These are phyloP conservation scores for Schoenoplectus triqueter DNA, from an alignment of 202 grass and related monocot species.

Conservation along the genomic window DNA sequence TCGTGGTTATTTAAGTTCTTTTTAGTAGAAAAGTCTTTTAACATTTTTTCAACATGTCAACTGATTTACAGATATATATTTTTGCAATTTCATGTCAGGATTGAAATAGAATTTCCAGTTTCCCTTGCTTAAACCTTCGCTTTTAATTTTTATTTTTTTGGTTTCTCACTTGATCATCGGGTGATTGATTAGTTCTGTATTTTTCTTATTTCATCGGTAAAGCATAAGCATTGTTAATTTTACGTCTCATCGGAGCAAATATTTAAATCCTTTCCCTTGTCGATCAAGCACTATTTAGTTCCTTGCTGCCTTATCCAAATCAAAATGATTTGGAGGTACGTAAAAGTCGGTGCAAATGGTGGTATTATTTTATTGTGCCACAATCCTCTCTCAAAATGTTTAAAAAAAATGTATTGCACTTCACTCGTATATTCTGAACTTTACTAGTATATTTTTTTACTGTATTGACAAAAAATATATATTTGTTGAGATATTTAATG, in stretches of 20 bases:
- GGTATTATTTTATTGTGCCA: not conserved
- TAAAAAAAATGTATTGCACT: not conserved
- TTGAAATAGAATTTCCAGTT: not conserved
- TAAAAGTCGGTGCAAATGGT: not conserved
- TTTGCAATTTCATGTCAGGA: not conserved
- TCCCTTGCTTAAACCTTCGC: no score
- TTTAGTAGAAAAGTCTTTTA: not conserved
- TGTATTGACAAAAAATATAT: no score
- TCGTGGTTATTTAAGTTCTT: not conserved
- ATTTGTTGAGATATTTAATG: no score
- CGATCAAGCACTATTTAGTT: not conserved
- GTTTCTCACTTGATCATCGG: not conserved
- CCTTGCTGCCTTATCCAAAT: not conserved
- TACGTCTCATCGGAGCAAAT: not conserved
- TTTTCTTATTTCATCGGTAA: not conserved
- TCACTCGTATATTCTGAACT: not conserved
- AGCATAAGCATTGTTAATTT: not conserved
- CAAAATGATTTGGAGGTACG: not conserved
- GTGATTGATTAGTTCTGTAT: not conserved
- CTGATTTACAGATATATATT: constrained; percentile 18
- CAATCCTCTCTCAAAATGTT: not conserved
- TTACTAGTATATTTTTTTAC: no score
- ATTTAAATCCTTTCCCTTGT: not conserved
- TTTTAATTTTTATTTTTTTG: no score
- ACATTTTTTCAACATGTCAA: not conserved